Conservation (phyloP, 805 yeast genomes). For the Candida railenensis region DNA sequence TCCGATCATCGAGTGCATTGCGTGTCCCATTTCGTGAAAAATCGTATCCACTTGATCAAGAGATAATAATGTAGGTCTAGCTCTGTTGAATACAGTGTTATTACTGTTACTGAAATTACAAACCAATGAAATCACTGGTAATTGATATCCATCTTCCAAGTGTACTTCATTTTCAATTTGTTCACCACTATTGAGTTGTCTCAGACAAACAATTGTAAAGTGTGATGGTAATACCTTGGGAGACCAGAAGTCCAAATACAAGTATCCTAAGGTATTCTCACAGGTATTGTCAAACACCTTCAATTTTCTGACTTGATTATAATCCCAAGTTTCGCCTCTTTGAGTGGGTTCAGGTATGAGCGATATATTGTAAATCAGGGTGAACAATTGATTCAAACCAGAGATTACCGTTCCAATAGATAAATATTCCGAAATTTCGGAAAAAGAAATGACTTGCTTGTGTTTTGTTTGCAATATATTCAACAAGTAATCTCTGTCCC, state of each 20-base stretch:
- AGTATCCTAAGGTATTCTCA: slow-evolving; percentile 64
- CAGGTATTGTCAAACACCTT: slow-evolving; percentile 63
- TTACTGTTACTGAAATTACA: slow-evolving; percentile 65
- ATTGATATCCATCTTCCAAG: slow-evolving; percentile 57
- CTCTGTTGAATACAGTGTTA: slow-evolving; percentile 25
- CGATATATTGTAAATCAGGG: slow-evolving; percentile 70
- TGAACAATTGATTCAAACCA: slow-evolving; percentile 74
- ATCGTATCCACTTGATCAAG: slow-evolving; percentile 86
- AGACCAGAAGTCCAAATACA: slow-evolving; percentile 86
- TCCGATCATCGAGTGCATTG: slow-evolving; percentile 96
- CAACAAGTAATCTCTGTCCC: slow-evolving; percentile 81
- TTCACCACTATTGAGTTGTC: slow-evolving; percentile 52
- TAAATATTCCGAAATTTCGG: slow-evolving; percentile 62
- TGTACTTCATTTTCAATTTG: slow-evolving; percentile 26
- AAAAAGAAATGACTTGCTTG: slow-evolving; percentile 13
- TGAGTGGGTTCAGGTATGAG: slow-evolving; percentile 63
- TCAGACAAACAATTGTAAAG: slow-evolving; percentile 92
- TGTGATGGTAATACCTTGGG: slow-evolving; percentile 87
- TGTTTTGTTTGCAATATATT: slow-evolving; percentile 15
- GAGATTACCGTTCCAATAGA: slow-evolving; percentile 84
- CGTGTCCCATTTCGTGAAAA: slow-evolving; percentile 99
- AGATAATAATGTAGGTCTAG: slow-evolving; percentile 54
- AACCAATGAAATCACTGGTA: slow-evolving; percentile 86
- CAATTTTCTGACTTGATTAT: slow-evolving; percentile 73
- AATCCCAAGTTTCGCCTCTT: slow-evolving; percentile 83